Evolutionary conservation across 176 grass and related monocot species (phyloP).

Genomic region (Secale cereale): DNA sequence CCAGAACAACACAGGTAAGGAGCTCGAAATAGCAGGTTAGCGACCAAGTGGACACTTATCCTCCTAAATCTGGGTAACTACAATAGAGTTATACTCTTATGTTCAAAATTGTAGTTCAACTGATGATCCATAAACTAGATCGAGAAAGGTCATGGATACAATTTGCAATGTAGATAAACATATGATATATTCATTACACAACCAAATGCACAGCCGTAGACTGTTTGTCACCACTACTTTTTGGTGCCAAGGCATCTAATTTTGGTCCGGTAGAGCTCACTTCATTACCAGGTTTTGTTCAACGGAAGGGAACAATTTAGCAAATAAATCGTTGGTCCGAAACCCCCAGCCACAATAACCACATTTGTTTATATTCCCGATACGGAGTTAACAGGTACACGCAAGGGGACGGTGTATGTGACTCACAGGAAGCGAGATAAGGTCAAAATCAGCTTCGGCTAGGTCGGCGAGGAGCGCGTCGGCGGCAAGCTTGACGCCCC

Average conservation of each 20-base stretch:
- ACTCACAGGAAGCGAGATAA: conserved; percentile 69
- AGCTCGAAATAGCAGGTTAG: background rate
- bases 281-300: background rate
- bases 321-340: background rate
- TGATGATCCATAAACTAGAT: background rate
- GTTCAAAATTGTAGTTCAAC: background rate
- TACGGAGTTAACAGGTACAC: background rate
- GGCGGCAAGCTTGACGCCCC: conserved; percentile 56
- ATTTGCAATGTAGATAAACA: background rate
- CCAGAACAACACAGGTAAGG: background rate
- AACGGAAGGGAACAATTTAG: background rate
- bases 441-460: conserved; percentile 45
- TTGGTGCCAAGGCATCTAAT: background rate
- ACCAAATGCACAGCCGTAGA: background rate
- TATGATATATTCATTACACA: background rate
- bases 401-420: background rate
- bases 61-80: background rate
- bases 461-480: conserved; percentile 55
- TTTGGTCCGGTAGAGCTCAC: background rate
- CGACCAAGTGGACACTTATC: background rate
- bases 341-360: background rate
- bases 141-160: background rate
- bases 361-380: background rate
- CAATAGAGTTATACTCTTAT: background rate
- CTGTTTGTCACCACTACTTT: background rate